Conservation (phyloP, 2,329 filamentous ascomycete species). For the Acarospora socialis region DNA sequence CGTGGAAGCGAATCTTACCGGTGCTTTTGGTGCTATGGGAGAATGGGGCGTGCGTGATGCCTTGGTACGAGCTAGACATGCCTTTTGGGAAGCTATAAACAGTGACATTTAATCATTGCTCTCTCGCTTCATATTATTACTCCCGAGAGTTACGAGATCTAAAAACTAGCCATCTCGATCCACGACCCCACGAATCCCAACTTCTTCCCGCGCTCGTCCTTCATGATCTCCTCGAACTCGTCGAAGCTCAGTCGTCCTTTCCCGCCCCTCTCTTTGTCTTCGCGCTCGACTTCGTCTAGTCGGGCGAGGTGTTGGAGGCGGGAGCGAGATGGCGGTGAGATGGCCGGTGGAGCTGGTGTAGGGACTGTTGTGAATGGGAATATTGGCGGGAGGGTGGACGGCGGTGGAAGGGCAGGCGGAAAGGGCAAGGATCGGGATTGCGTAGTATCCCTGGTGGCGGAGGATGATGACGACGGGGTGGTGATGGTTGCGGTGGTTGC, state of each 20-base stretch:
- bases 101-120: no score
- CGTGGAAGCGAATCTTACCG: no score
- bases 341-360: slow-evolving; percentile 13
- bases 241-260: slow-evolving; percentile 62
- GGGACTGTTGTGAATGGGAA: slow-evolving; percentile 10
- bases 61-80: no score
- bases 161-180: slow-evolving; percentile 63
- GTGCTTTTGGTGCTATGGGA: no score
- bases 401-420: slow-evolving; percentile 15
- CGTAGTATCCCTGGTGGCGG: slow-evolving; percentile 20
- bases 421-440: slow-evolving; percentile 25
- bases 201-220: slow-evolving; percentile 49
- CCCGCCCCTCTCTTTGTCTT: slow-evolving; percentile 59
- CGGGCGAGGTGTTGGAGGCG: slow-evolving; percentile 31
- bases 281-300: slow-evolving; percentile 51
- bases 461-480: slow-evolving; percentile 19
- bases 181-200: slow-evolving; percentile 76
- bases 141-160: no score
- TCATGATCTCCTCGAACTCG: slow-evolving; percentile 68
- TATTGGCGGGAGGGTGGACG: slow-evolving; percentile 9
- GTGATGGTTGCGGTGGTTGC: slow-evolving; percentile 20
- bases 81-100: no score
- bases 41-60: no score
- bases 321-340: slow-evolving; percentile 19
- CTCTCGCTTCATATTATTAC: no score